Conservation (phyloP, 148 eudicot genomes). For the Talinum fruticosum region DNA sequence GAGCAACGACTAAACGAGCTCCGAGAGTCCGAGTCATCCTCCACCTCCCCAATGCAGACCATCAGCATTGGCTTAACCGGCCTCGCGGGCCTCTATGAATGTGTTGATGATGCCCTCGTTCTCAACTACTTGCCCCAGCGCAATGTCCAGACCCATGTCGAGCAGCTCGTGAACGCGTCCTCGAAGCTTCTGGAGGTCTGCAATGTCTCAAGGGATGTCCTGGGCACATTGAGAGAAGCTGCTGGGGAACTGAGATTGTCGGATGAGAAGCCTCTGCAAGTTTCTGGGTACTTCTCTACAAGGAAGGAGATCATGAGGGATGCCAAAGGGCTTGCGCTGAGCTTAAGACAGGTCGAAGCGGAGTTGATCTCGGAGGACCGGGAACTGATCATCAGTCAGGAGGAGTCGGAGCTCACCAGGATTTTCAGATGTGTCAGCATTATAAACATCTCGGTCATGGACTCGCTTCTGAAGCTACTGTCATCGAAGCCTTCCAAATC, state of each 20-base stretch:
- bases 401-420: neutral
- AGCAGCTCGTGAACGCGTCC: neutral
- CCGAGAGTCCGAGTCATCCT: neutral
- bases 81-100: slow-evolving; percentile 14
- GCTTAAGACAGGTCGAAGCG: neutral
- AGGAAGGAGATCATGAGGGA: neutral
- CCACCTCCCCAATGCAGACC: slow-evolving; percentile 5
- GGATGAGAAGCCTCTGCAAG: neutral
- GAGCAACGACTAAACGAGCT: slow-evolving; percentile 24
- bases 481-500: slow-evolving; percentile 2
- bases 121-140: slow-evolving; percentile 13
- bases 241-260: neutral
- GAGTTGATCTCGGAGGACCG: neutral
- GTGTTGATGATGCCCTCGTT: slow-evolving; percentile 19
- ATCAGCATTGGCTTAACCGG: slow-evolving; percentile 15
- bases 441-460: slow-evolving; percentile 17
- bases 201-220: neutral
- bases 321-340: neutral
- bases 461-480: slow-evolving; percentile 13
- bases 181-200: slow-evolving; percentile 2
- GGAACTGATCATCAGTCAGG: neutral
- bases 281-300: neutral
- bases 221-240: neutral
- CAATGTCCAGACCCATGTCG: neutral
- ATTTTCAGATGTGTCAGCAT: slow-evolving; percentile 6